Percentiles rank a stretch among this genome's conserved stretches.
Conservation (phyloP, 225 moss, liverwort and hornwort genomes). For the Thuidium tamariscinum region DNA sequence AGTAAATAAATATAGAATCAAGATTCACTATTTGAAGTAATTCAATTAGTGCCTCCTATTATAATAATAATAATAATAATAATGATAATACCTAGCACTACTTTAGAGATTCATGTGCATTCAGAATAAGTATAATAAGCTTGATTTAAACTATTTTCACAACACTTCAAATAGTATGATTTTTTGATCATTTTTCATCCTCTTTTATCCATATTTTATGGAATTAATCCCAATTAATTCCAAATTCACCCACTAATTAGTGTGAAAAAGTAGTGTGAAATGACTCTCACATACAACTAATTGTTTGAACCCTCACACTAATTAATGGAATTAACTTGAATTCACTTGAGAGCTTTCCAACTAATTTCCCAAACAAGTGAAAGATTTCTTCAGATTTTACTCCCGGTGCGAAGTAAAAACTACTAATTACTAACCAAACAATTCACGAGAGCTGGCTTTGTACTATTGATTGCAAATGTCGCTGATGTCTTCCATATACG, state of each 20-base stretch:
- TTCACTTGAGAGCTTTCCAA: background rate
- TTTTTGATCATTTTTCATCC: too few species aligned
- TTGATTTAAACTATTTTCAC: background rate
- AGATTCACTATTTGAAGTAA: background rate
- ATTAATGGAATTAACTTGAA: background rate
- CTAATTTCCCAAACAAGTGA: background rate
- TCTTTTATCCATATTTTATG: fast-evolving
- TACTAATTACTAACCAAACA: background rate
- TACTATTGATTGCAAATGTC: background rate
- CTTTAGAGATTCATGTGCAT: background rate
- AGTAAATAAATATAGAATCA: background rate
- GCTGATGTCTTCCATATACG: background rate
- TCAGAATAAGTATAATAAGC: background rate
- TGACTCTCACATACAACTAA: background rate
- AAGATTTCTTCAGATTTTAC: background rate
- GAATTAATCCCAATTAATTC: background rate
- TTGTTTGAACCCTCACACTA: background rate
- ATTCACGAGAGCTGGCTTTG: background rate
- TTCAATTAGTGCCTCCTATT: fast-evolving
- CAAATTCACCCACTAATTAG: too few species aligned
- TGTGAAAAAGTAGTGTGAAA: fast-evolving
- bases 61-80: fast-evolving
- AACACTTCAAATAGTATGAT: background rate
- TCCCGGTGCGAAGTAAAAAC: background rate
- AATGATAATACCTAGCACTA: background rate